Conservation (phyloP, 106 monocot species). For the Dendrobium nobile region DNA sequence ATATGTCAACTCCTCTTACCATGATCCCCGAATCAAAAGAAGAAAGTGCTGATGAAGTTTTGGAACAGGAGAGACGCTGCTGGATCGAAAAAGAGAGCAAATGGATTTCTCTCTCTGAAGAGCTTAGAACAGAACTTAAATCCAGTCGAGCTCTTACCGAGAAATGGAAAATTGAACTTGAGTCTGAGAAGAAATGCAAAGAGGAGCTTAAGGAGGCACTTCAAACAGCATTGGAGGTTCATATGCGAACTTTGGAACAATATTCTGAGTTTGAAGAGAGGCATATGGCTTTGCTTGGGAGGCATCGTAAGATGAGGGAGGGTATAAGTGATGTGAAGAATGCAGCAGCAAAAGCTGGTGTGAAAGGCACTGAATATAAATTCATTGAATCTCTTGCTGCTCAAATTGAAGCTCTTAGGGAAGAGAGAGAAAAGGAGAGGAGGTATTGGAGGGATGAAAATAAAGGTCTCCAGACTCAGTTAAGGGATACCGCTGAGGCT, state of each 20-base stretch:
- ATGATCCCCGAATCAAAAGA: slow-evolving; percentile 28
- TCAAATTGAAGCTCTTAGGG: slow-evolving; percentile 69
- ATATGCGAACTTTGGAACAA: slow-evolving; percentile 85
- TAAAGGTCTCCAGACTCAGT: slow-evolving; percentile 67
- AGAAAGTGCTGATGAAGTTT: slow-evolving; percentile 26
- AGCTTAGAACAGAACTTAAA: slow-evolving; percentile 77
- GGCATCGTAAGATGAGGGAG: slow-evolving; percentile 72
- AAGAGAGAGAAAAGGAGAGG: slow-evolving; percentile 87
- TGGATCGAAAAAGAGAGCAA: slow-evolving; percentile 78
- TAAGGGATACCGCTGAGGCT: slow-evolving; percentile 92
- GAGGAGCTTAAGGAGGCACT: slow-evolving; percentile 92
- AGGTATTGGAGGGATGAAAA: slow-evolving; percentile 82
- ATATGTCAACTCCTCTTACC: slow-evolving; percentile 11
- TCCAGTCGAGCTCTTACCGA: slow-evolving; percentile 43
- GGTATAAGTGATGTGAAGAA: slow-evolving; percentile 79
- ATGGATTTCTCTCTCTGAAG: slow-evolving; percentile 78
- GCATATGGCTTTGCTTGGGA: slow-evolving; percentile 65
- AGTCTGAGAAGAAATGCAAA: slow-evolving; percentile 76
- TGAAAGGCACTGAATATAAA: slow-evolving; percentile 64
- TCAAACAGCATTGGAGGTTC: slow-evolving; percentile 79
- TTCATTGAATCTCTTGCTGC: slow-evolving; percentile 83
- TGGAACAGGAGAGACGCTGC: slow-evolving; percentile 39
- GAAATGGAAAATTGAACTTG: slow-evolving; percentile 59
- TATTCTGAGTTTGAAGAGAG: slow-evolving; percentile 96
- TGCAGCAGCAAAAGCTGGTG: slow-evolving; percentile 73